Evolutionary conservation across 1,139 yeast species (phyloP).

Genomic region (Lodderomyces oxycetoniae): DNA sequence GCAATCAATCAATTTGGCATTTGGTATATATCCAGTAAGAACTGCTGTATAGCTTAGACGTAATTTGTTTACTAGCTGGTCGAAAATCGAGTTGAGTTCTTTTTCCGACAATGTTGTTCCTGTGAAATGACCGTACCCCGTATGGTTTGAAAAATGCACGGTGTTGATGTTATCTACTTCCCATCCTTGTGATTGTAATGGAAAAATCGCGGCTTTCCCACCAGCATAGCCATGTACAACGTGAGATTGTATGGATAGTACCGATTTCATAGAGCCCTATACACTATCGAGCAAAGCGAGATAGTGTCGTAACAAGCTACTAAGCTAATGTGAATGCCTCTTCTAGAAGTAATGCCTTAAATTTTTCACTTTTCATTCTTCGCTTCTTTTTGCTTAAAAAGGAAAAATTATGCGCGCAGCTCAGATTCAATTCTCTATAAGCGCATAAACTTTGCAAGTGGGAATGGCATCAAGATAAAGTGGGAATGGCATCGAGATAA

Average conservation of each 20-base stretch:
- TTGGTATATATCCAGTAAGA: constrained; percentile 37
- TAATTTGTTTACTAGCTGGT: constrained; percentile 12
- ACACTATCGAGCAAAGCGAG: not conserved
- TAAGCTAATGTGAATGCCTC: too few relatives aligned
- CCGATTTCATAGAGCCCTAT: constrained; percentile 17
- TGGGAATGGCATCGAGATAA: too few relatives aligned
- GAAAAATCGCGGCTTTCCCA: constrained; percentile 38
- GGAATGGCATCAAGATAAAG: too few relatives aligned
- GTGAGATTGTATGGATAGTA: constrained; percentile 41
- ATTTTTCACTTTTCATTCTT: too few relatives aligned
- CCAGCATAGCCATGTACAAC: constrained; percentile 48
- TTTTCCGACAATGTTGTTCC: constrained; percentile 20
- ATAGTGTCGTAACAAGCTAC: too few relatives aligned
- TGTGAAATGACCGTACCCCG: constrained; percentile 41
- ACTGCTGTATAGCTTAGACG: constrained; percentile 23
- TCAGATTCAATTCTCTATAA: too few relatives aligned
- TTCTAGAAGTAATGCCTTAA: too few relatives aligned
- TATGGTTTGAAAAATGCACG: constrained; percentile 41
- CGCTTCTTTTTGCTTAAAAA: too few relatives aligned
- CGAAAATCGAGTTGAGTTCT: constrained; percentile 12
- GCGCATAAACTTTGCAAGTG: too few relatives aligned
- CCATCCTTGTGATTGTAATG: constrained; percentile 43
- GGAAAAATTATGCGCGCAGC: too few relatives aligned
- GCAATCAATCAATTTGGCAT: constrained; percentile 23
- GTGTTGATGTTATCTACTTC: constrained; percentile 42